Evolutionary conservation across 1,284 basidiomycete genomes (phyloP), one percentile per base, ranked within the genome.

Genomic region (Sparassis latifolia): DNA sequence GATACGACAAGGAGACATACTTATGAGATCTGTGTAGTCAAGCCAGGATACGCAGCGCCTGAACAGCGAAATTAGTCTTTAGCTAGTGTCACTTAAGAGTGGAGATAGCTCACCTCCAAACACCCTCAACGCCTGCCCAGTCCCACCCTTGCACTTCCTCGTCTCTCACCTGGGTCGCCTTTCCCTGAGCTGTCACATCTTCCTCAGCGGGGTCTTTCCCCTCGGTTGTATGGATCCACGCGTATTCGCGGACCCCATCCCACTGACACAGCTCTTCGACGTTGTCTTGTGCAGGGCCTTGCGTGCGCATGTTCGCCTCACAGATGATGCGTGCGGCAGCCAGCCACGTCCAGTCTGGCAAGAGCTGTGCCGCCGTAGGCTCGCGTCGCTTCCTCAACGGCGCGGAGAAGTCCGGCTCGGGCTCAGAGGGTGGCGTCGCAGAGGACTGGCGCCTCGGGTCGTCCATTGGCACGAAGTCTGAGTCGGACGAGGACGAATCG

Each of bases 31-130:
- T 28, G 70, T 68, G 57, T 82, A 82, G 54, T 78, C 78, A 58
- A 82, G 65, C 80, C 80, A 82, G 49, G 74, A 80, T 7, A 80
- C 72, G 39, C 73, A 74, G 10, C 80, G 74, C 52, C 79, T 81
- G 52, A 5, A 43, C 45, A 31, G 3, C 45, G 30, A 43, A 7
- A 33, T 33, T 51, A 46, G 28, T 3, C 45, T 41, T 45, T 31
- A 37, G 40, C 7, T 30, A 5, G 9, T 10, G 10, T 32, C 40
- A 10, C 48, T 30, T 3, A 33, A 12, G 3, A 28, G 32, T 33
- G 40, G 4, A 38, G 44, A 6, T 10, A 10, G 62, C 68, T 47
- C 51, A 79, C 79, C 72, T 70, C 78, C 79, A 82, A 44, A 72
- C 64, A 12, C 80, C 80, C 43, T 67, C 62, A 3, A 71, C 76